phyloP scores from a whole-genome alignment of 2,329 filamentous ascomycete genomes.

The Fusarium sp. region DNA sequence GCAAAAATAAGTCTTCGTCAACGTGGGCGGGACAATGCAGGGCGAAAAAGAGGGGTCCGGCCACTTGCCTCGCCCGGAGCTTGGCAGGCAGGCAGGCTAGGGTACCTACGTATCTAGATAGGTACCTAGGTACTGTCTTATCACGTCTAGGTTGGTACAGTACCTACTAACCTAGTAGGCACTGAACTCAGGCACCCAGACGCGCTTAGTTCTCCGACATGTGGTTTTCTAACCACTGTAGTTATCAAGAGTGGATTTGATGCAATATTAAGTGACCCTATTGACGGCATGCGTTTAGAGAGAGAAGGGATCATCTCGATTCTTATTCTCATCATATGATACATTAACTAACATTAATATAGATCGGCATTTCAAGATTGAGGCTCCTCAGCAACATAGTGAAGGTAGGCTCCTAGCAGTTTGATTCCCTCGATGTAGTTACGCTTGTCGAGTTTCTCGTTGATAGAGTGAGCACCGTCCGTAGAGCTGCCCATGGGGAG shows the following conservation, averaged over 20 bases:
- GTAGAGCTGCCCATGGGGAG: slow-evolving; percentile 98
- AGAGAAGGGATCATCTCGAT: slow-evolving; percentile 2
- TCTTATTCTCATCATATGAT: slow-evolving; percentile 23
- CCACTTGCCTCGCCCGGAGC: not conserved
- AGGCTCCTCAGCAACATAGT: slow-evolving; percentile 94
- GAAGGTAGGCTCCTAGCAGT: slow-evolving; percentile 92
- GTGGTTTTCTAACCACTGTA: not conserved
- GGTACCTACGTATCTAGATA: slow-evolving; percentile 28
- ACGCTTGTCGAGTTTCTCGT: slow-evolving; percentile 95
- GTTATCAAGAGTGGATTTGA: not conserved
- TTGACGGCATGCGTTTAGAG: not conserved
- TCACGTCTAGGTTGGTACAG: no score
- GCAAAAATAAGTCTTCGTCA: slow-evolving; percentile 23
- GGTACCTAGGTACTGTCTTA: not conserved
- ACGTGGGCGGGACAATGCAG: slow-evolving; percentile 10
- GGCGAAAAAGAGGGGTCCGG: slow-evolving; percentile 30
- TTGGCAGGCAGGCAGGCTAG: not conserved
- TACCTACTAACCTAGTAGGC: no score
- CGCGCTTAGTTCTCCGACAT: not conserved
- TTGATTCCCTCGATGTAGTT: slow-evolving; percentile 99
- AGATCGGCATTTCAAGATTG: slow-evolving; percentile 52
- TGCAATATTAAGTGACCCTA: not conserved
- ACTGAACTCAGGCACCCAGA: not conserved
- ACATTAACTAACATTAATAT: slow-evolving; percentile 25
- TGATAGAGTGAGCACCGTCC: slow-evolving; percentile 96